A percentile compares a stretch with the other conserved stretches of the same genome.
These are phyloP conservation scores for Penicillium rolfsii DNA, from an alignment of 2,329 filamentous ascomycete species.

Conservation along the genomic window DNA sequence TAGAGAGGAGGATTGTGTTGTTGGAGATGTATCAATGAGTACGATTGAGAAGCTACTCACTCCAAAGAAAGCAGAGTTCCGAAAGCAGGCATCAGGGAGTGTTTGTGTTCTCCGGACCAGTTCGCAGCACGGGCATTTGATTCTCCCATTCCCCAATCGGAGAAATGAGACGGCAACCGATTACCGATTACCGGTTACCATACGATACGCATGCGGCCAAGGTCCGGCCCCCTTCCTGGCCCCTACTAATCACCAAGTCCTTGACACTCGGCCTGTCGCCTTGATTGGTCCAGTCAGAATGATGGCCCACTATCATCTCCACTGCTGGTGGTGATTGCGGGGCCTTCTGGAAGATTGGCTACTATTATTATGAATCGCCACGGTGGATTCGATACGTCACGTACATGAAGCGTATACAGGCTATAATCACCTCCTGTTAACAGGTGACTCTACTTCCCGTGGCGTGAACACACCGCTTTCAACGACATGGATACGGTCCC, in stretches of 20 bases:
- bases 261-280: neutral
- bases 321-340: neutral
- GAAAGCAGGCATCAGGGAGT: neutral
- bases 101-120: neutral
- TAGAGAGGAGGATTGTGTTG: neutral
- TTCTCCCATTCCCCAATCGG: neutral
- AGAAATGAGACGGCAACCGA: neutral
- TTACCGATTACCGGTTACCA: neutral
- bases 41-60: neutral
- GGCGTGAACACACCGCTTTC: neutral
- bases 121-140: neutral
- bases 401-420: neutral
- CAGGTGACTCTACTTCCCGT: neutral
- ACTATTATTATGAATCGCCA: neutral
- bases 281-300: neutral
- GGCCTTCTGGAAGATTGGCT: constrained; percentile 7
- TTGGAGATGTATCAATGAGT: neutral
- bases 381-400: neutral
- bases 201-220: constrained; percentile 10
- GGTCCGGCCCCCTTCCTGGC: constrained; percentile 12
- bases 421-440: neutral
- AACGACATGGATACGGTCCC: neutral
- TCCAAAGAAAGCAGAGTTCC: neutral
- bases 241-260: constrained; percentile 23
- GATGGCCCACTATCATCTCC: neutral